These are phyloP conservation scores for Carpinus fangiana DNA, from an alignment of 306 rosid species.

Conservation along the genomic window DNA sequence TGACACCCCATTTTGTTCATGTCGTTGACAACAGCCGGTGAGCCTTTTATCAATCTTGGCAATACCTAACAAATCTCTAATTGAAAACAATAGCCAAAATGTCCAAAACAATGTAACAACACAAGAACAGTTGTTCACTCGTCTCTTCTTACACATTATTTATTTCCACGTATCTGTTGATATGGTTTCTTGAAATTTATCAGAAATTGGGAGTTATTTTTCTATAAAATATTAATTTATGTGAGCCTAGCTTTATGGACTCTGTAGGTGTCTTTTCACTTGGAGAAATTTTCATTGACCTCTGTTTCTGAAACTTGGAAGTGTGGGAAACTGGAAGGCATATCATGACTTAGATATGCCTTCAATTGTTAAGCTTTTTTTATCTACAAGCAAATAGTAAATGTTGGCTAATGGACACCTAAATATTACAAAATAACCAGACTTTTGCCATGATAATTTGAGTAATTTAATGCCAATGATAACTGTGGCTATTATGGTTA, in stretches of 20 bases:
- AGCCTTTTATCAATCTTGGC: neutral
- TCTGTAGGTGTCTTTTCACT: neutral
- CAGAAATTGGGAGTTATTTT: neutral
- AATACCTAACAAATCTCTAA: neutral
- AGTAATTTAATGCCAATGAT: neutral
- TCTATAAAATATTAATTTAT: neutral
- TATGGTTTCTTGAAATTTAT: neutral
- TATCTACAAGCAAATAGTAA: neutral
- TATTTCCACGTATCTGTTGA: neutral
- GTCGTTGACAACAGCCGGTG: neutral
- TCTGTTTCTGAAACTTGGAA: neutral
- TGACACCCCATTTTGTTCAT: neutral
- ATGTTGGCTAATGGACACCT: neutral
- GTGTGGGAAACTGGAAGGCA: neutral
- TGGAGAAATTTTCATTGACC: neutral
- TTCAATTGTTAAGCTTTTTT: neutral
- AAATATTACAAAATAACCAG: neutral
- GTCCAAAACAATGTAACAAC: neutral
- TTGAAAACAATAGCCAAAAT: neutral
- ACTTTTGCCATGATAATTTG: neutral
- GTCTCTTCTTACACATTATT: neutral
- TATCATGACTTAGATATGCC: neutral
- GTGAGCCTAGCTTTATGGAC: neutral
- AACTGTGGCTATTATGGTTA: neutral
- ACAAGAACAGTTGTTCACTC: neutral